phyloP scores from a whole-genome alignment of 2,329 filamentous ascomycete species.

The Aspergillus japonicus region DNA sequence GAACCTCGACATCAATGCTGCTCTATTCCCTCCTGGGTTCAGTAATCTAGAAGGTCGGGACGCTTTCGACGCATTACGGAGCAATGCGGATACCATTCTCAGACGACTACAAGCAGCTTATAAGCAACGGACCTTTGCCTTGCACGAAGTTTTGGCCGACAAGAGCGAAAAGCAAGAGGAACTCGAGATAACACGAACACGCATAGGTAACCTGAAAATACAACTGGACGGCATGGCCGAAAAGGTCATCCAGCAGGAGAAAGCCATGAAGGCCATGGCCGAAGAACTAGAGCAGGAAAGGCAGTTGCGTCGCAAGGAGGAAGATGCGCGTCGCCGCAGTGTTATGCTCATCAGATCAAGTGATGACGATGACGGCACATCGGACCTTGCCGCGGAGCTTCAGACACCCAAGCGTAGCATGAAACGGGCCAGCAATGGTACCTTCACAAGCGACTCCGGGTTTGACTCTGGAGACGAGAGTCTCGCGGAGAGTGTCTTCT shows the following conservation, averaged over 20 bases:
- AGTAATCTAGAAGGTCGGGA: slow-evolving; percentile 51
- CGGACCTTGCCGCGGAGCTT: slow-evolving; percentile 34
- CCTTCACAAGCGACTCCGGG: slow-evolving; percentile 54
- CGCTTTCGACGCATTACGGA: slow-evolving; percentile 57
- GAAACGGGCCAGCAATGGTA: slow-evolving; percentile 42
- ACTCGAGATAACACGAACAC: slow-evolving; percentile 59
- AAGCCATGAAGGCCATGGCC: slow-evolving; percentile 53
- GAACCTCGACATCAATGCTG: slow-evolving; percentile 53
- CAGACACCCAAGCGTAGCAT: slow-evolving; percentile 33
- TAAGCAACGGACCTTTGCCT: slow-evolving; percentile 49
- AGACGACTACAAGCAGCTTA: slow-evolving; percentile 58
- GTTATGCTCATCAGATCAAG: slow-evolving; percentile 30
- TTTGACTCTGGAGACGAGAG: slow-evolving; percentile 60
- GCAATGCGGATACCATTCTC: slow-evolving; percentile 57
- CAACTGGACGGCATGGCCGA: slow-evolving; percentile 62
- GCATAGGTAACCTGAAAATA: slow-evolving; percentile 57
- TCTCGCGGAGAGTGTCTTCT: slow-evolving; percentile 50
- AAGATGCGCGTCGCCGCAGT: slow-evolving; percentile 39
- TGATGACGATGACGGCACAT: slow-evolving; percentile 35
- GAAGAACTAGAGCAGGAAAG: slow-evolving; percentile 49
- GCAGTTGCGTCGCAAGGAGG: slow-evolving; percentile 38
- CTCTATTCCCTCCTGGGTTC: slow-evolving; percentile 55
- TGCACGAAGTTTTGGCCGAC: slow-evolving; percentile 54
- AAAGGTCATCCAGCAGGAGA: slow-evolving; percentile 56
- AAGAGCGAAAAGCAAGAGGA: slow-evolving; percentile 61